These are phyloP conservation scores for Andrographis paniculata DNA, from an alignment of 305 asterid genomes.

Conservation along the genomic window DNA sequence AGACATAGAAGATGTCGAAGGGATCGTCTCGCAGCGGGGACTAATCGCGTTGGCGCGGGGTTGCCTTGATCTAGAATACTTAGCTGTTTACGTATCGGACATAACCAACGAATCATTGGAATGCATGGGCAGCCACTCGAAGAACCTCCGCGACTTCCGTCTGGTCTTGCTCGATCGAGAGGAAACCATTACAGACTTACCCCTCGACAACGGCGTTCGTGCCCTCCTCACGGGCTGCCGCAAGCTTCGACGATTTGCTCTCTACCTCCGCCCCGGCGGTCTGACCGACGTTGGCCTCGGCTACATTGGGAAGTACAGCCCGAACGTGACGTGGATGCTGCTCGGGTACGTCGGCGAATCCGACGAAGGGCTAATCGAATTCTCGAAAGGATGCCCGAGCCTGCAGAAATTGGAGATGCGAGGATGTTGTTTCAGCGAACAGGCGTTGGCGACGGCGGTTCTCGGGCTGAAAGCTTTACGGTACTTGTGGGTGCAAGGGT, in stretches of 20 bases:
- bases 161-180: slow-evolving; percentile 78
- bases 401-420: slow-evolving; percentile 84
- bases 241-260: slow-evolving; percentile 74
- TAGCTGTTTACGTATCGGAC: slow-evolving; percentile 87
- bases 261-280: slow-evolving; percentile 80
- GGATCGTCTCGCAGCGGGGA: slow-evolving; percentile 82
- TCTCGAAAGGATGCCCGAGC: slow-evolving; percentile 84
- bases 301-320: slow-evolving; percentile 70
- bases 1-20: slow-evolving; percentile 88
- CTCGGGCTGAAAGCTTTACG: slow-evolving; percentile 46
- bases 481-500: slow-evolving; percentile 96
- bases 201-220: slow-evolving; percentile 85
- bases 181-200: slow-evolving; percentile 68
- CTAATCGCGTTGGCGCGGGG: slow-evolving; percentile 69
- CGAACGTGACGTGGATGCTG: slow-evolving; percentile 87
- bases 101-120: slow-evolving; percentile 71
- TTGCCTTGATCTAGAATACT: slow-evolving; percentile 68
- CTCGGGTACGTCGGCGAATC: slow-evolving; percentile 83
- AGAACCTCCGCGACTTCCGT: slow-evolving; percentile 75
- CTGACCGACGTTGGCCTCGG: slow-evolving; percentile 73
- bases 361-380: slow-evolving; percentile 69
- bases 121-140: slow-evolving; percentile 52
- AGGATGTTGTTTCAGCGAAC: slow-evolving; percentile 86
- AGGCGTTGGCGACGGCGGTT: slow-evolving; percentile 67
- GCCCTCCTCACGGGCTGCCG: slow-evolving; percentile 63